A percentile compares a stretch with the other conserved stretches of the same genome.
Conservation (phyloP, 202 grass and related monocot species). For the Carex sylvatica region DNA sequence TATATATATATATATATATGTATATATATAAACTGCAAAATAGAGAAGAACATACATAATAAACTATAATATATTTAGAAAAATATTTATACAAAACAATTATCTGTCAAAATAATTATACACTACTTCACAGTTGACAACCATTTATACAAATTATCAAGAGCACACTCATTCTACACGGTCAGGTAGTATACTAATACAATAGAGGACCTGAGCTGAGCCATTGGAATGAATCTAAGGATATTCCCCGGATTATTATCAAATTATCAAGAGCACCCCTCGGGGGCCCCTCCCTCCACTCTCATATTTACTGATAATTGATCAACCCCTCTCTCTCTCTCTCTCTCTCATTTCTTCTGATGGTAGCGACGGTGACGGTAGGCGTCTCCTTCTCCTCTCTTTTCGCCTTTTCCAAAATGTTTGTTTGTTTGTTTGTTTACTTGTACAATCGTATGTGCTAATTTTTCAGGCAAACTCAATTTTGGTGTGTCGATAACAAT, state of each 20-base stretch:
- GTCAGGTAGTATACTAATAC: no score
- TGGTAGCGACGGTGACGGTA: not conserved
- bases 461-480: constrained; percentile 29
- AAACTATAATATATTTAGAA: no score
- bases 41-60: no score
- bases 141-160: no score
- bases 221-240: not conserved
- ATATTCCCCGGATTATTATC: constrained; percentile 18
- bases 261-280: not conserved
- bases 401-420: not conserved
- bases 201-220: not conserved
- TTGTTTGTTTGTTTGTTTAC: not conserved
- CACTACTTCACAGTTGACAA: no score
- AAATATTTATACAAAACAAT: no score
- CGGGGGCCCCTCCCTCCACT: not conserved
- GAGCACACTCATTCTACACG: no score
- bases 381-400: not conserved
- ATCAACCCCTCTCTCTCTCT: not conserved
- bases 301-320: constrained; percentile 1
- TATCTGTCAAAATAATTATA: no score
- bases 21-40: no score
- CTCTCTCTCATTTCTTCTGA: not conserved
- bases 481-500: constrained; percentile 17
- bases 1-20: no score
- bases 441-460: not conserved